A percentile compares a stretch with the other conserved stretches of the same genome.
Conservation (phyloP, 2,329 filamentous ascomycete species). For the Fusarium odoratissimum region DNA sequence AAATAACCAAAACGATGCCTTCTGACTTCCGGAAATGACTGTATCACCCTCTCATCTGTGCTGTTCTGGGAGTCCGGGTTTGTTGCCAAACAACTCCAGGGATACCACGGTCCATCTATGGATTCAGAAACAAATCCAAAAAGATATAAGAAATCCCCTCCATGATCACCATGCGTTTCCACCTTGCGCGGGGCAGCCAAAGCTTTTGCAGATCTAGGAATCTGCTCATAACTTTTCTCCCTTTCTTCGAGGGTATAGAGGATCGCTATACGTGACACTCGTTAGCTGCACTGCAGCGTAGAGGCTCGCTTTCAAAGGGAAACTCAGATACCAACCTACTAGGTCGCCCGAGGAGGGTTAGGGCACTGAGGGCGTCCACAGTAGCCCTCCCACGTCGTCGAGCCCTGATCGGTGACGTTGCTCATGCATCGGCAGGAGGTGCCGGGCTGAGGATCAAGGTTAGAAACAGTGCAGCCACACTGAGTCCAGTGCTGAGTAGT, state of each 20-base stretch:
- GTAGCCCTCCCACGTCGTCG: constrained; percentile 49
- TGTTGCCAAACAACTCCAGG: constrained; percentile 31
- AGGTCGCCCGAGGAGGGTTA: constrained; percentile 43
- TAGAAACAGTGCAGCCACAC: constrained; percentile 48
- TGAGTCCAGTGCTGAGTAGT: constrained; percentile 47
- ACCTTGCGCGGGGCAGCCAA: not conserved
- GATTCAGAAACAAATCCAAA: constrained; percentile 21
- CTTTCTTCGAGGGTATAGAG: constrained; percentile 37
- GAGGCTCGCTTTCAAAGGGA: constrained; percentile 6
- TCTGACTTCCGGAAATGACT: constrained; percentile 34
- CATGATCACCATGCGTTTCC: not conserved
- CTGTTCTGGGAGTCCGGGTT: constrained; percentile 32
- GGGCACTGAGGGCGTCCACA: constrained; percentile 49
- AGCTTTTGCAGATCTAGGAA: constrained; percentile 3
- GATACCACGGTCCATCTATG: constrained; percentile 38
- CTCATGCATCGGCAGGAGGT: constrained; percentile 44
- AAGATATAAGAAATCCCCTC: constrained; percentile 14
- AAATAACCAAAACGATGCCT: constrained; percentile 5
- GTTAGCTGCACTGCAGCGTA: constrained; percentile 22
- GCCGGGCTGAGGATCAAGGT: constrained; percentile 44
- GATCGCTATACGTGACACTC: constrained; percentile 25
- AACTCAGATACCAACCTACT: constrained; percentile 42
- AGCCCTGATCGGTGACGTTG: constrained; percentile 44
- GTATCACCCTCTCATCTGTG: constrained; percentile 39
- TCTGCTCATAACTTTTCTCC: constrained; percentile 40